phyloP scores from a whole-genome alignment of 1,139 yeast genomes.

The Diutina scorzettiae region DNA sequence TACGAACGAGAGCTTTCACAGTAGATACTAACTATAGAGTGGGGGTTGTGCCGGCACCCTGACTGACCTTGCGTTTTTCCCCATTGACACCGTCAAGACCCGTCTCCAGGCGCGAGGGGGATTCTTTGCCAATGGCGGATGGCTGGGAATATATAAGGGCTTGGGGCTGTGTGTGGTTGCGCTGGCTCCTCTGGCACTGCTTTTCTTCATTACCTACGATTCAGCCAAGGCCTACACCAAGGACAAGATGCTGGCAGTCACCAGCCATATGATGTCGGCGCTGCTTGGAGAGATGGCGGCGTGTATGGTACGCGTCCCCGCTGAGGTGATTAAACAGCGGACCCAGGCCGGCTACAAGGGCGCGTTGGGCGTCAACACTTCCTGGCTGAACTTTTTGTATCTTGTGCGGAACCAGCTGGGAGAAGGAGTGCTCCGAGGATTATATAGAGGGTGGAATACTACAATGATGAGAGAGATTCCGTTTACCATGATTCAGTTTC shows the following conservation, averaged over 20 bases:
- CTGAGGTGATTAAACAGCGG: constrained; percentile 90
- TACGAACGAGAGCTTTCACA: constrained; percentile 7
- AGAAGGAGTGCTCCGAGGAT: constrained; percentile 66
- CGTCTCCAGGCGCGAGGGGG: constrained; percentile 94
- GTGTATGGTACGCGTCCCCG: constrained; percentile 89
- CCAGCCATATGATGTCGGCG: constrained; percentile 74
- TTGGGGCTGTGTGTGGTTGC: constrained; percentile 90
- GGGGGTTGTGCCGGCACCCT: constrained; percentile 97
- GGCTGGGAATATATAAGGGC: constrained; percentile 82
- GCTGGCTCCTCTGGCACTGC: constrained; percentile 86
- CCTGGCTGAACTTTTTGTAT: constrained; percentile 52
- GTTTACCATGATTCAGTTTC: constrained; percentile 89
- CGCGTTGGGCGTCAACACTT: constrained; percentile 43
- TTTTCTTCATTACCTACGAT: constrained; percentile 86
- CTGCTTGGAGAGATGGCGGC: constrained; percentile 89
- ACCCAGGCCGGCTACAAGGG: constrained; percentile 58
- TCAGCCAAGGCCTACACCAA: constrained; percentile 47
- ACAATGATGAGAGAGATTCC: constrained; percentile 94
- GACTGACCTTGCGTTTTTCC: constrained; percentile 88
- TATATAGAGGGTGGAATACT: constrained; percentile 87
- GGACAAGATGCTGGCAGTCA: constrained; percentile 16
- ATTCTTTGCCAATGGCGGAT: constrained; percentile 84
- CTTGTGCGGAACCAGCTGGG: constrained; percentile 49
- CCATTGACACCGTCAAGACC: constrained; percentile 90
- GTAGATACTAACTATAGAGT: constrained; percentile 26